These are phyloP conservation scores for Elasticomyces elasticus DNA, from an alignment of 495 filamentous ascomycete genomes.

Conservation along the genomic window DNA sequence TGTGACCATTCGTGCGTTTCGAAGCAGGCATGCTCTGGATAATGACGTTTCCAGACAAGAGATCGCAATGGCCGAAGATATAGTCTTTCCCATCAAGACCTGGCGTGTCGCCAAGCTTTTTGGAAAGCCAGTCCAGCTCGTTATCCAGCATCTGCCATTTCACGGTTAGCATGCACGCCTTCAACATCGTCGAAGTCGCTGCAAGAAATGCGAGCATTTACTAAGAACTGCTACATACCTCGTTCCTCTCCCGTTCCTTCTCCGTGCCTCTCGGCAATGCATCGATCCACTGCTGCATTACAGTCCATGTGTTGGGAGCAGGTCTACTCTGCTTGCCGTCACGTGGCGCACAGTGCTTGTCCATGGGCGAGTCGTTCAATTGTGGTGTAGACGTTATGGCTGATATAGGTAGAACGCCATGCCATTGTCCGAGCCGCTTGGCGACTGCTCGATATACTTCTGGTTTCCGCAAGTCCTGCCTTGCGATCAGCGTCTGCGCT, in stretches of 20 bases:
- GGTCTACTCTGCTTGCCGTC: conserved; percentile 22
- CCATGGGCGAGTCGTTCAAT: neutral
- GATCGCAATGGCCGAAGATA: conserved; percentile 90
- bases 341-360: conserved; percentile 6
- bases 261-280: conserved; percentile 67
- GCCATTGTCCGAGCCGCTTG: conserved; percentile 78
- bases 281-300: conserved; percentile 89
- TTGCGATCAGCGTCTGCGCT: neutral
- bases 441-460: conserved; percentile 78
- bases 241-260: conserved; percentile 52
- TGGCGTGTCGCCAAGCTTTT: conserved; percentile 59
- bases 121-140: conserved; percentile 61
- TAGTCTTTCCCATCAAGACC: conserved; percentile 66
- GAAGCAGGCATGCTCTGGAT: conserved; percentile 32
- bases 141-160: conserved; percentile 47
- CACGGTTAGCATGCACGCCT: neutral
- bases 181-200: neutral
- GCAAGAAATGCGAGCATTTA: too few species aligned
- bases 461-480: conserved; percentile 51
- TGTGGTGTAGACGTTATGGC: conserved; percentile 25
- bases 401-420: conserved; percentile 58
- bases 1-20: conserved; percentile 25
- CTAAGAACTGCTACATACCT: neutral
- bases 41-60: conserved; percentile 92
- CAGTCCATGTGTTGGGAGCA: conserved; percentile 77